Percentiles rank a stretch among this genome's conserved stretches.
Evolutionary conservation across 768 basidiomycete genomes (phyloP).

Genomic region (Termitomyces sp.): DNA sequence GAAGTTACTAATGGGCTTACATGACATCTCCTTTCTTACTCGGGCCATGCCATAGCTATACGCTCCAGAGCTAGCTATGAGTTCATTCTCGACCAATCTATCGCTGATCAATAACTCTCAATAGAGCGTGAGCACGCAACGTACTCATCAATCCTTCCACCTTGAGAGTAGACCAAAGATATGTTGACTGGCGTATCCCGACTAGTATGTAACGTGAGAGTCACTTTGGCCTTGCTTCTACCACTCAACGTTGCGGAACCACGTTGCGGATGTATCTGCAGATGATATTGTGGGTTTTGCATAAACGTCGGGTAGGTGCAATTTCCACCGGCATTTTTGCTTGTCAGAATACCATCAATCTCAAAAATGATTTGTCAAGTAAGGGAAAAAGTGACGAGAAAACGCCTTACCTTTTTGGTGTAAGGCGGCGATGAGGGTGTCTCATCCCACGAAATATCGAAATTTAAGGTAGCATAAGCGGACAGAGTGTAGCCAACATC

Average conservation of each 20-base stretch:
- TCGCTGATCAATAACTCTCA: not conserved
- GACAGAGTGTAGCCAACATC: slow-evolving; percentile 68
- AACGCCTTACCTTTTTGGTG: slow-evolving; percentile 28
- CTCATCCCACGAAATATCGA: slow-evolving; percentile 44
- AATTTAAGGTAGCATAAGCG: slow-evolving; percentile 41
- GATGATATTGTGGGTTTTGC: slow-evolving; percentile 84
- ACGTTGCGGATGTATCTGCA: slow-evolving; percentile 46
- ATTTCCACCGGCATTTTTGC: slow-evolving; percentile 81
- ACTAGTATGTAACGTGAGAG: slow-evolving; percentile 46
- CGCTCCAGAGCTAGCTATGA: slow-evolving; percentile 69
- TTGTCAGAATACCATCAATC: slow-evolving; percentile 60
- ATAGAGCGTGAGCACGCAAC: slow-evolving; percentile 21
- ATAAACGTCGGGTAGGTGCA: slow-evolving; percentile 76
- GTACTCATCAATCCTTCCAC: slow-evolving; percentile 71
- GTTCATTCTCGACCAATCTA: slow-evolving; percentile 60
- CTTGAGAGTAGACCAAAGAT: slow-evolving; percentile 69
- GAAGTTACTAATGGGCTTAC: slow-evolving; percentile 32
- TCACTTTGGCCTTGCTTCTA: slow-evolving; percentile 33
- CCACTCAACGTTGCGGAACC: slow-evolving; percentile 3
- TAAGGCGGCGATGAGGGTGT: slow-evolving; percentile 32
- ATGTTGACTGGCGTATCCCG: slow-evolving; percentile 73
- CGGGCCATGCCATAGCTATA: slow-evolving; percentile 78
- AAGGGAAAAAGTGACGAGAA: not conserved
- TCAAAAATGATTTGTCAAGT: slow-evolving; percentile 19
- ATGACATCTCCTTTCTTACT: slow-evolving; percentile 41